Conservation (phyloP, 352 stramenopile genomes). For the Elongisporangium senticosum region DNA sequence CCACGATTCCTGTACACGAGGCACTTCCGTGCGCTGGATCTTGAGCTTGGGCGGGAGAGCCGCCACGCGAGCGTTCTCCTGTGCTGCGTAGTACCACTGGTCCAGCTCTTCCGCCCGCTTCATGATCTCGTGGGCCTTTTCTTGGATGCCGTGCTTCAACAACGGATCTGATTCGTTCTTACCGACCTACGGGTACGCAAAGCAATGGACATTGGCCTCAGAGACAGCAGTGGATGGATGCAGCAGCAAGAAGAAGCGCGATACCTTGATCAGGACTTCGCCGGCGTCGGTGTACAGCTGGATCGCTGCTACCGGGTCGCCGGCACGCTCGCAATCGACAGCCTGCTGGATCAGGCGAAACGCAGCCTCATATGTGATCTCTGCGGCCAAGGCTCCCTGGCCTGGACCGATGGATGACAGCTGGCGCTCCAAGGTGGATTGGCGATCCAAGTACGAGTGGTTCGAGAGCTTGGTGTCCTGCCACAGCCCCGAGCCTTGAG, state of each 20-base stretch:
- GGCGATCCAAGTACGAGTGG: constrained; percentile 14
- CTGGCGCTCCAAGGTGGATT: constrained; percentile 9
- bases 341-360: constrained; percentile 45
- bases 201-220: neutral
- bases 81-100: constrained; percentile 35
- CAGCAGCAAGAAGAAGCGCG: too few relatives aligned
- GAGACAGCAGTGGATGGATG: neutral
- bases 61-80: constrained; percentile 28
- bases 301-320: constrained; percentile 28
- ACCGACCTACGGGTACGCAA: constrained; percentile 9
- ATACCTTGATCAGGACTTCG: constrained; percentile 18
- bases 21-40: constrained; percentile 37
- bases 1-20: constrained; percentile 36
- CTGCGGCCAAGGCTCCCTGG: neutral
- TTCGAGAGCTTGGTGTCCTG: constrained; percentile 11
- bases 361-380: constrained; percentile 35
- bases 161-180: constrained; percentile 27
- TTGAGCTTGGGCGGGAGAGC: constrained; percentile 25
- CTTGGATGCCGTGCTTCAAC: constrained; percentile 31
- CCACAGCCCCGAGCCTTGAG: constrained; percentile 4
- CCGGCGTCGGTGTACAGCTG: constrained; percentile 37
- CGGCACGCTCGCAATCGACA: constrained; percentile 29
- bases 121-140: constrained; percentile 41
- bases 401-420: constrained; percentile 9
- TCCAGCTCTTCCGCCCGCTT: constrained; percentile 41